phyloP scores from a whole-genome alignment of 257 asterid genomes.

The Salvia rosmarinus region DNA sequence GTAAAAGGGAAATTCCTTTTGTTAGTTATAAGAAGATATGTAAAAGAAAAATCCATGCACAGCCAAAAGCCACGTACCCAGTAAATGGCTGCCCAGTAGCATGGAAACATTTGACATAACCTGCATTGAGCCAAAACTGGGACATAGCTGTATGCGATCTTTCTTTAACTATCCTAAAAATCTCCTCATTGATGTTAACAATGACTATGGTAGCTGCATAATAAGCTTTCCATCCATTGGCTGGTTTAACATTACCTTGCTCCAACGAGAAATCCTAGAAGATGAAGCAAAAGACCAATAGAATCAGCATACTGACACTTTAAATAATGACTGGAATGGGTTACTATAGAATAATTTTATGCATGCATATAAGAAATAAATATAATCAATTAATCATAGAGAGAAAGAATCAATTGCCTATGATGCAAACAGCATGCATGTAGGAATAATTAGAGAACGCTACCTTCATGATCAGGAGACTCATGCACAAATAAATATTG shows the following conservation, averaged over 20 bases:
- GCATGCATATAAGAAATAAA: slow-evolving; percentile 2
- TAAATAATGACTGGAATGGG: slow-evolving; percentile 18
- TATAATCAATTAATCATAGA: not conserved
- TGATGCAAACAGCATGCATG: not conserved
- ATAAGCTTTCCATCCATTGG: slow-evolving; percentile 93
- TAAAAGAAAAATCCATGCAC: not conserved
- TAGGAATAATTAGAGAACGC: slow-evolving; percentile 10
- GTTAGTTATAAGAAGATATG: too few species aligned
- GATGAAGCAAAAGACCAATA: slow-evolving; percentile 16
- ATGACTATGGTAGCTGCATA: slow-evolving; percentile 88
- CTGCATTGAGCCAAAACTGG: slow-evolving; percentile 83
- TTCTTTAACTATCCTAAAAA: slow-evolving; percentile 62
- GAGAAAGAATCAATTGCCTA: not conserved
- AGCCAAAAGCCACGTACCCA: slow-evolving; percentile 59
- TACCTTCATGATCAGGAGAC: not conserved
- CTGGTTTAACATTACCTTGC: slow-evolving; percentile 69
- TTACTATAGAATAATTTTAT: not conserved
- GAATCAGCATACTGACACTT: slow-evolving; percentile 21
- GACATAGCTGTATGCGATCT: slow-evolving; percentile 76
- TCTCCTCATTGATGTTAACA: slow-evolving; percentile 62
- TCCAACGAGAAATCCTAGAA: slow-evolving; percentile 82
- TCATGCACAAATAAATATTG: not conserved
- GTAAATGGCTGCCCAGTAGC: slow-evolving; percentile 75
- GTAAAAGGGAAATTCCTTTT: not conserved
- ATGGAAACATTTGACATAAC: slow-evolving; percentile 84